Conservation (phyloP, 1,284 basidiomycete genomes). For the Marasmius sp. region DNA sequence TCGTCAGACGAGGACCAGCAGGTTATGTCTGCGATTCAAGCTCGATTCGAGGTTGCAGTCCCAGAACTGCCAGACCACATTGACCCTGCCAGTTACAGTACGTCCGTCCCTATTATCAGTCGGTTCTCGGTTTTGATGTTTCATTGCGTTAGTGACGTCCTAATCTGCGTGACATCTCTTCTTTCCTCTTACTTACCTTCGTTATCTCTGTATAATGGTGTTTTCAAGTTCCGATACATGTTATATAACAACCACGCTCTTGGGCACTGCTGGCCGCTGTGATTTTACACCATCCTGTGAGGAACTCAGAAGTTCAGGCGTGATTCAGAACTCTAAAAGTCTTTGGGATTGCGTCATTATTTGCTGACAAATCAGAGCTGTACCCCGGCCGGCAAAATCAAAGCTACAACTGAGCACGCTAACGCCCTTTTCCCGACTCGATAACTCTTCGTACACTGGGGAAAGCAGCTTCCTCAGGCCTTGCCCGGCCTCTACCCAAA, state of each 20-base stretch:
- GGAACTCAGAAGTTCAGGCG: too few species aligned
- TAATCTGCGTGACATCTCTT: slow-evolving; percentile 2
- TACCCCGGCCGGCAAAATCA: too few species aligned
- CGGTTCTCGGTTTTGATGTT: background rate
- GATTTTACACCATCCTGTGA: background rate
- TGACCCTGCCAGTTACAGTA: slow-evolving; percentile 86
- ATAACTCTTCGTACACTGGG: too few species aligned
- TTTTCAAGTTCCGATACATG: slow-evolving; percentile 14
- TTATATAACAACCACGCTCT: background rate
- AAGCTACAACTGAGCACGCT: too few species aligned
- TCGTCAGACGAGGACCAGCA: slow-evolving; percentile 90
- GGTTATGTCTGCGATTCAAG: slow-evolving; percentile 91
- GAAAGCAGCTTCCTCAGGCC: background rate
- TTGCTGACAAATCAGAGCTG: too few species aligned
- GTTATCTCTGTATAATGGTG: background rate
- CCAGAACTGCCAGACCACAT: slow-evolving; percentile 92
- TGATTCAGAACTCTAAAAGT: too few species aligned
- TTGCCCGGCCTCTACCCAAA: background rate
- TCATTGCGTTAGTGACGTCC: slow-evolving; percentile 14
- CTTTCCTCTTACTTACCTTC: background rate
- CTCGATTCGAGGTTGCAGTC: slow-evolving; percentile 91
- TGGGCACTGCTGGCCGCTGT: background rate
- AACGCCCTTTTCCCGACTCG: too few species aligned
- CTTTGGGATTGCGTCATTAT: too few species aligned
- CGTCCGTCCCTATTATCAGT: slow-evolving; percentile 31